phyloP scores from a whole-genome alignment of 306 rosid species.

The Ceratonia siliqua region DNA sequence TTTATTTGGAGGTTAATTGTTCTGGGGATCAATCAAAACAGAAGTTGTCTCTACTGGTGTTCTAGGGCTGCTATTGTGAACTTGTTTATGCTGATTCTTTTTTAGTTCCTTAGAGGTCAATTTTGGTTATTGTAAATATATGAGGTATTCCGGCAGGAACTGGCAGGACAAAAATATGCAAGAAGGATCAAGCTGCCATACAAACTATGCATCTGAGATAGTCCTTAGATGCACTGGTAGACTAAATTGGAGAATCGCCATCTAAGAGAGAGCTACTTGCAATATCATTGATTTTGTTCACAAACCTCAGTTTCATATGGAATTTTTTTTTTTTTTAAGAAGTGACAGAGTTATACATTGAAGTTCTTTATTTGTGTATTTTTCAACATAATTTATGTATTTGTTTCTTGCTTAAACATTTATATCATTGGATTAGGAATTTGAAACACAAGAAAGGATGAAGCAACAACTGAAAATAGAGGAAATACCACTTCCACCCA shows the following conservation, averaged over 20 bases:
- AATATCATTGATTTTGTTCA: slow-evolving; percentile 9
- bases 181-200: slow-evolving; percentile 5
- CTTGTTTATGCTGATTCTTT: background rate
- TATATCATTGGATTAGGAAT: slow-evolving; percentile 60
- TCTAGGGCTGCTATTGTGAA: background rate
- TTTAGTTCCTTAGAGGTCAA: background rate
- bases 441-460: slow-evolving; percentile 93
- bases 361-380: slow-evolving; percentile 4
- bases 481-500: slow-evolving; percentile 65
- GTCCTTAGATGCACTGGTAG: slow-evolving; percentile 4
- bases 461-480: slow-evolving; percentile 77
- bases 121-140: background rate
- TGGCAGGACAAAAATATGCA: background rate
- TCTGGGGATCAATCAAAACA: background rate
- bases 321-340: background rate
- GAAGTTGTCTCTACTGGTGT: slow-evolving; percentile 6
- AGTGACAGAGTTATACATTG: background rate
- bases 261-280: slow-evolving; percentile 1
- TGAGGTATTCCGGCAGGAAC: background rate
- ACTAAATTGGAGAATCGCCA: slow-evolving; percentile 4
- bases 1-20: background rate
- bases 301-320: background rate
- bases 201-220: slow-evolving; percentile 4
- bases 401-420: background rate
- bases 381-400: background rate